These are phyloP conservation scores for Tolypocladium pustulatum DNA, from an alignment of 2,329 filamentous ascomycete genomes.

Conservation along the genomic window DNA sequence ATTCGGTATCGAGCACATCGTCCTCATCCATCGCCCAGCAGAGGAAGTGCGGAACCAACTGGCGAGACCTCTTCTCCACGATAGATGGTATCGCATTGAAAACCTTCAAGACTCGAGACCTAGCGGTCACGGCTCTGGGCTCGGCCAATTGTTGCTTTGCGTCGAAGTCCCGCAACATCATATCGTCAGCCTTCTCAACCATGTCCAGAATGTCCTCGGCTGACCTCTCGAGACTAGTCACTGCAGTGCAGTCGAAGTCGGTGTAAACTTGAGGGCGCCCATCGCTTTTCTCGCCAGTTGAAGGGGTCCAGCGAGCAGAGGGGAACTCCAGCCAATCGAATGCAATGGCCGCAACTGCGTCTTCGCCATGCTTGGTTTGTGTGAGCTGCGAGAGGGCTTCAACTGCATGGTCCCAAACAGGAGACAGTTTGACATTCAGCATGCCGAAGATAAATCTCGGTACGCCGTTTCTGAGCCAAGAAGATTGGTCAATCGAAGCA, in stretches of 20 bases:
- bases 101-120: slow-evolving; percentile 71
- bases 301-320: slow-evolving; percentile 42
- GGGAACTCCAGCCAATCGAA: slow-evolving; percentile 65
- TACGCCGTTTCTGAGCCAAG: slow-evolving; percentile 61
- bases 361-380: slow-evolving; percentile 60
- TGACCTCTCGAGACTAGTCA: slow-evolving; percentile 46
- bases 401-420: slow-evolving; percentile 78
- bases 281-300: slow-evolving; percentile 21
- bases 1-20: slow-evolving; percentile 19
- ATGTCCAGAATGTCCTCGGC: slow-evolving; percentile 41
- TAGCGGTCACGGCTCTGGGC: slow-evolving; percentile 43
- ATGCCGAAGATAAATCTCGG: slow-evolving; percentile 82
- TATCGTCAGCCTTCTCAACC: slow-evolving; percentile 41
- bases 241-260: slow-evolving; percentile 78
- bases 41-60: slow-evolving; percentile 76
- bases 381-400: slow-evolving; percentile 66
- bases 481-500: slow-evolving; percentile 42
- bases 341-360: slow-evolving; percentile 57
- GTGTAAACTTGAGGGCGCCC: slow-evolving; percentile 36
- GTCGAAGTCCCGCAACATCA: slow-evolving; percentile 55
- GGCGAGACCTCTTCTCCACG: slow-evolving; percentile 77
- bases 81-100: slow-evolving; percentile 62
- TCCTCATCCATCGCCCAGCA: slow-evolving; percentile 59
- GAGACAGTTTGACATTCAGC: slow-evolving; percentile 73
- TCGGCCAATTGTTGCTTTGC: slow-evolving; percentile 47